Conservation (phyloP, 2,329 filamentous ascomycete genomes). For the Fusarium graminum region DNA sequence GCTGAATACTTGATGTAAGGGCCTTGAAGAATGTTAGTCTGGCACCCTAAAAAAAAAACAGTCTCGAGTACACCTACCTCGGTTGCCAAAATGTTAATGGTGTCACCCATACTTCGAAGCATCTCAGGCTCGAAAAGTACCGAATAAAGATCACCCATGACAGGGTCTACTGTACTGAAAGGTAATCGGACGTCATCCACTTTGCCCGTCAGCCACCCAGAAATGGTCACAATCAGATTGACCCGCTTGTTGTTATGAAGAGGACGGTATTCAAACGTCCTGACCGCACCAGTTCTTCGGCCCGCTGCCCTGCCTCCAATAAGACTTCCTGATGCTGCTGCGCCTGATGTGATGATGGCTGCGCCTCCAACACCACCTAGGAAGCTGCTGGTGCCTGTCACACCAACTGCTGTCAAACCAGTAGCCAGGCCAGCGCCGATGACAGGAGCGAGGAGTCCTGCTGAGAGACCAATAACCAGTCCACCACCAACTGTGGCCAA, state of each 20-base stretch:
- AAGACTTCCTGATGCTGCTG: conserved; percentile 85
- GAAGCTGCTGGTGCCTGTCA: conserved; percentile 89
- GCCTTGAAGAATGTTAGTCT: conserved; percentile 66
- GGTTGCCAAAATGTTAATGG: conserved; percentile 97
- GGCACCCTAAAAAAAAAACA: too few species aligned
- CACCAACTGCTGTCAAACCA: conserved; percentile 94
- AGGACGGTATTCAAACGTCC: conserved; percentile 96
- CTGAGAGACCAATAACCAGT: conserved; percentile 93
- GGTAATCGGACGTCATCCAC: conserved; percentile 95
- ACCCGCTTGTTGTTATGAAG: conserved; percentile 98
- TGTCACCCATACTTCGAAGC: conserved; percentile 97
- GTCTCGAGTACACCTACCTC: conserved; percentile 72
- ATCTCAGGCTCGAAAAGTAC: conserved; percentile 98
- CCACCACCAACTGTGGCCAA: conserved; percentile 95
- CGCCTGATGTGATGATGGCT: conserved; percentile 91
- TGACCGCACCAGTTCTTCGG: conserved; percentile 89
- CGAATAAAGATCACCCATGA: conserved; percentile 99
- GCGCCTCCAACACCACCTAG: conserved; percentile 92
- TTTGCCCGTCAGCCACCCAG: conserved; percentile 98
- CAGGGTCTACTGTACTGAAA: conserved; percentile 94
- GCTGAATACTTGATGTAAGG: conserved; percentile 94
- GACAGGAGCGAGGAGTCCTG: conserved; percentile 89
- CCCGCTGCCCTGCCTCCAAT: conserved; percentile 90
- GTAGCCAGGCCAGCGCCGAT: conserved; percentile 95
- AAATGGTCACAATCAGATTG: conserved; percentile 94